Evolutionary conservation across 2,329 filamentous ascomycete genomes (phyloP), one percentile per base, ranked within the genome.

Genomic region (Neurospora sp.): DNA sequence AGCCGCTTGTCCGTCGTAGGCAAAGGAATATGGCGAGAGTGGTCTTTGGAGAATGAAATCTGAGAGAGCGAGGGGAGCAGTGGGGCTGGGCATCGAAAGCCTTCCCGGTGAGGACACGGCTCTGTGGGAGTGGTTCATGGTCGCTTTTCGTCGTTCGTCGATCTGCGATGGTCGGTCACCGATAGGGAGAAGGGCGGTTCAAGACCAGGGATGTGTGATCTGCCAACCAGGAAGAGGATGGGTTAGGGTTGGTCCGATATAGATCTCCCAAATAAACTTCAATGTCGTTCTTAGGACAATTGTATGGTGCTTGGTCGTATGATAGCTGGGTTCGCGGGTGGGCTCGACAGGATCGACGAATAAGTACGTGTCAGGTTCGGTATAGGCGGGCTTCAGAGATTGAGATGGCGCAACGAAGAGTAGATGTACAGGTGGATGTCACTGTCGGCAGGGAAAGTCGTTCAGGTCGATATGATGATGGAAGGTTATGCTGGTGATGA

Each of bases 31-130:
- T 40, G 72, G 66, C 9, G 43, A n/a, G n/a, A 39, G 58, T 36
- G 72, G 71, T 4, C 68, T 69, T 38, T 73, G 75, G 15, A 71
- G 71, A n/a, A 76, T 69, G 66, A 75, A 73, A 23, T 76, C 74
- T 19, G 73, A 75, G 13, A 76, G 70, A 4, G 75, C 74, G 23
- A 76, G n/a, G 11, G 74, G 74, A 6, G 73, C 69, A 28, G 67
- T 68, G 11, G 71, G 71, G 58, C 70, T 71, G 28, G 67, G 68
- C 46, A 58, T 39, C 19, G 68, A 62, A 62, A 62, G 52, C 52
- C 52, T 33, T n/a, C 52, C 52, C 13, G 52, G 52, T 2, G 52
- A 62, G 15, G 52, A 62, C 23, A 62, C 52, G 28, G 52, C 28
- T 36, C 52, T 28, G 52, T 62, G 28, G 17, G 52, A 36, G 52